Base-by-base conservation (phyloP, 2,329 filamentous ascomycete genomes). In the Chaetomiaceae sp. region DNA sequence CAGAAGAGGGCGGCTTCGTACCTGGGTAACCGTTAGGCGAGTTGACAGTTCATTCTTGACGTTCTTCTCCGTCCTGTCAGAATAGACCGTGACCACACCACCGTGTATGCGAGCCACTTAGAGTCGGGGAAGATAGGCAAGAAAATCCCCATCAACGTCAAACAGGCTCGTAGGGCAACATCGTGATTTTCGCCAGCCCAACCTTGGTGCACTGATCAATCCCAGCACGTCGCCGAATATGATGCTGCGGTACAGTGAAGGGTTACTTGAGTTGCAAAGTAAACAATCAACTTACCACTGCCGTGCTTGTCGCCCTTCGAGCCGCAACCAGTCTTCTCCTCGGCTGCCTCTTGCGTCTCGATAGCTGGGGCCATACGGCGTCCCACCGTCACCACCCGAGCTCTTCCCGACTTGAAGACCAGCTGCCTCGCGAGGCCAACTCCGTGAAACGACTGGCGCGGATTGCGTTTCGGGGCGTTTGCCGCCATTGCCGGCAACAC, bases 341-440 rank as follows among this genome's bases (percentile, higher is more conserved):
- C n/a, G 4, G 6, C 19, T 9, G 11, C 12, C 18, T 37, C 17
- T 14, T 32, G n/a, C n/a, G n/a, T n/a, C 24, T 4, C 8, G 18
- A 15, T 6, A 12, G 3, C 12, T 37, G 19, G 14, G 5, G 38
- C 18, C 10, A n/a, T 12, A 19, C 14, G 7, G 19, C 39, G 26
- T 14, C 34, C 14, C 3, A 48, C 15, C n/a, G n/a, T 32, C 33
- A 49, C 47, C 29, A 49, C 11, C 38, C n/a, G 18, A 11, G 47
- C 7, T 29, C 22, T 38, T 1, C 3, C 47, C 9, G 34, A 14
- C 11, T 29, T 18, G 3, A 49, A 9, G 10, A 36, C 9, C 18
- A 49, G 4, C 24, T 38, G 38, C 18, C n/a, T 36, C 22, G 47
- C 47, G 11, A 46, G 20, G 38, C 47, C 17, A 6, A 49, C 42